A percentile compares a stretch with the other conserved stretches of the same genome.
These are phyloP conservation scores for Phialemonium atrogriseum DNA, from an alignment of 2,329 filamentous ascomycete species.

Conservation along the genomic window DNA sequence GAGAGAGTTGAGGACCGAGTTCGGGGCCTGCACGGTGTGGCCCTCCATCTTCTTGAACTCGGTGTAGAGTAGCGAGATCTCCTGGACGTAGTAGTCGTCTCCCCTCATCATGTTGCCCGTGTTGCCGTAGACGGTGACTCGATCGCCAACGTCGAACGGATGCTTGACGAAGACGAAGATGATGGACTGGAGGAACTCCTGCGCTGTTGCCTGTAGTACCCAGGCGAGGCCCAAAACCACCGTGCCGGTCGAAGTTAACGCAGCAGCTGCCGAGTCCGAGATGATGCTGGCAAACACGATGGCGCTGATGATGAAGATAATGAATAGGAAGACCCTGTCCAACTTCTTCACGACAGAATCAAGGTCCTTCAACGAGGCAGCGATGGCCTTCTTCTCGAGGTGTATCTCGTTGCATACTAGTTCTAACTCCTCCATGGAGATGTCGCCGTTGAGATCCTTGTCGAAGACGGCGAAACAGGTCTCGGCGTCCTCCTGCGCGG, in stretches of 20 bases:
- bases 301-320: constrained; percentile 71
- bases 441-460: constrained; percentile 93
- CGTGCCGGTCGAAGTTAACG: constrained; percentile 82
- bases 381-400: constrained; percentile 89
- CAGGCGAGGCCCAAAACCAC: constrained; percentile 84
- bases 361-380: constrained; percentile 86
- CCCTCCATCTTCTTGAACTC: constrained; percentile 99
- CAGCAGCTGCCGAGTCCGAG: constrained; percentile 81
- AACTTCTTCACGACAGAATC: constrained; percentile 90
- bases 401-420: constrained; percentile 91
- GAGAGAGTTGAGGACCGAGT: constrained; percentile 83
- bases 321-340: constrained; percentile 80
- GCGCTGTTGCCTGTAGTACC: constrained; percentile 86
- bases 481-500: constrained; percentile 76
- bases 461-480: constrained; percentile 90
- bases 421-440: constrained; percentile 91
- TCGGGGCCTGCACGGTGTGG: constrained; percentile 90
- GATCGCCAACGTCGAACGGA: constrained; percentile 91
- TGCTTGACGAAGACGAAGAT: constrained; percentile 97
- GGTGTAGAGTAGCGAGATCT: constrained; percentile 86
- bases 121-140: constrained; percentile 85
- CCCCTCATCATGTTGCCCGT: constrained; percentile 70
- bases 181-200: constrained; percentile 88
- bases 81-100: constrained; percentile 94
- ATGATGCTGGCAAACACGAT: constrained; percentile 86